Base-by-base conservation (phyloP, 2,329 filamentous ascomycete genomes). In the Diaporthe citrichinensis region DNA sequence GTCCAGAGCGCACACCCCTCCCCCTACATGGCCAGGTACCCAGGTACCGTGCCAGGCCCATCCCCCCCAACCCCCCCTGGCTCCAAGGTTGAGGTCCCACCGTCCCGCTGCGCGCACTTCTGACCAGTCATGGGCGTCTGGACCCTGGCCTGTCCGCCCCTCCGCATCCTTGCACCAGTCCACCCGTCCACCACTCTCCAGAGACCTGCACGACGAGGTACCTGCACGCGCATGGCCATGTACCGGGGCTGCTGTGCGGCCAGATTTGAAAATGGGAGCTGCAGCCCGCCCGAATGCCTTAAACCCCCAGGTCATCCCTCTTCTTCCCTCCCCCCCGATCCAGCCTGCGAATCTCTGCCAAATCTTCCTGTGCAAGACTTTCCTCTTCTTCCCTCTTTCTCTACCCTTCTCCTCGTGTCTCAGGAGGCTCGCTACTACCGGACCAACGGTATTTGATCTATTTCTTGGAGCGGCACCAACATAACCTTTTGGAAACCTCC, bases 291-390 rank as follows among this genome's bases (percentile, higher is more conserved):
- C 77, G 80, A 83, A 81, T 82, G 81, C 84, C 84, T 84, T 84
- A 85, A 84, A 83, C 83, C 83, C 79, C 83, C 81, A 82, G 81
- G 78, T 77, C 79, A 80, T 81, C 82, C 81, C 80, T 81, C 82
- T 83, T 82, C 81, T 80, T 80, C 71, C 46, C 83, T 84, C 82
- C 80, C 78, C 73, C 53, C 36, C 65, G 57, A 67, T 39, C 65
- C 74, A 55, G 67, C 53, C 69, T 71, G 77, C 79, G 61, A 79
- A 80, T 78, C 80, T 79, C 81, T 81, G 81, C 82, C 83, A 82
- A 80, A 82, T 81, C 83, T 80, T 82, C 82, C 80, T 82, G 79
- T 83, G 82, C 83, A 84, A 85, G 83, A 85, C 82, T 83, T 83
- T 84, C 81, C 84, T 83, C 83, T 82, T 81, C 79, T 78, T 81